These are phyloP conservation scores for Salix suchowensis DNA, from an alignment of 345 rosid genomes.

Conservation along the genomic window DNA sequence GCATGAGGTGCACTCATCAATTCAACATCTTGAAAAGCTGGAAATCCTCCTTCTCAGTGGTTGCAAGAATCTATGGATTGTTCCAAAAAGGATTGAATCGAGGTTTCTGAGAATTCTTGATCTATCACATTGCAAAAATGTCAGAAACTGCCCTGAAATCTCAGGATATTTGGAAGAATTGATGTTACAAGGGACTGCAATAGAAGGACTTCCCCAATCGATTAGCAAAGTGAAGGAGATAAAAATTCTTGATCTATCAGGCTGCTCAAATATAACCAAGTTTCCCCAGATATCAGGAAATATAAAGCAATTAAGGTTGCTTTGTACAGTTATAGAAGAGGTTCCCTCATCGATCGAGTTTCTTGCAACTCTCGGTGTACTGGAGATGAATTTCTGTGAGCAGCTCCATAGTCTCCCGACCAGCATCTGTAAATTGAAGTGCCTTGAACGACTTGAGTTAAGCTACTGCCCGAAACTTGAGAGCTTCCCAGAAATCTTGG, in stretches of 20 bases:
- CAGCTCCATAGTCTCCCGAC: not conserved
- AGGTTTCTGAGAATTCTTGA: not conserved
- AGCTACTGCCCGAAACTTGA: not conserved
- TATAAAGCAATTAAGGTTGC: not conserved
- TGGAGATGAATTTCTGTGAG: not conserved
- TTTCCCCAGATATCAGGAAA: not conserved
- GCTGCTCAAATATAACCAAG: not conserved
- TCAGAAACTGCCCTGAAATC: not conserved
- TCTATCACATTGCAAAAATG: not conserved
- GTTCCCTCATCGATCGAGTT: not conserved
- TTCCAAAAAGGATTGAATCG: not conserved
- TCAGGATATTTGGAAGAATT: not conserved
- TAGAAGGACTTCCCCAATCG: too few relatives aligned
- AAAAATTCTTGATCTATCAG: not conserved
- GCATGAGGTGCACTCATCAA: not conserved
- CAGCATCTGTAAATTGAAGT: slow-evolving; percentile 3
- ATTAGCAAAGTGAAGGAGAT: too few relatives aligned
- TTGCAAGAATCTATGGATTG: not conserved
- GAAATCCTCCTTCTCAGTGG: not conserved
- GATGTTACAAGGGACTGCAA: too few relatives aligned
- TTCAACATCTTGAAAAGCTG: slow-evolving; percentile 4
- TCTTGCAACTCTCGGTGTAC: not conserved
- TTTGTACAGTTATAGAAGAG: not conserved
- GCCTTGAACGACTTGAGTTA: not conserved
- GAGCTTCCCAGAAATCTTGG: not conserved